These are phyloP conservation scores for Dactylonectria estremocensis DNA, from an alignment of 2,329 filamentous ascomycete genomes.

Conservation along the genomic window DNA sequence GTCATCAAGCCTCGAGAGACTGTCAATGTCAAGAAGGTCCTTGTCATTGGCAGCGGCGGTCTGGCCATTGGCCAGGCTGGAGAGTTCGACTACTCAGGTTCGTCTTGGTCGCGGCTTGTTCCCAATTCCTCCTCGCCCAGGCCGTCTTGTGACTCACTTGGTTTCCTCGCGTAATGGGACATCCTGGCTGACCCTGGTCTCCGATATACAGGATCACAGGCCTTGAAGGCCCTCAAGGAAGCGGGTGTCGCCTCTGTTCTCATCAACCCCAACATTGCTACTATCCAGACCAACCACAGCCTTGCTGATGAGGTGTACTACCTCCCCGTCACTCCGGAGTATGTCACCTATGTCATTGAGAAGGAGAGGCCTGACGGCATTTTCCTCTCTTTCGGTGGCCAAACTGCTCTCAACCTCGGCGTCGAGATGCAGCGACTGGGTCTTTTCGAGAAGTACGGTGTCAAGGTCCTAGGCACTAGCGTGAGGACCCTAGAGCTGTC, in stretches of 20 bases:
- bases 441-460: conserved; percentile 93
- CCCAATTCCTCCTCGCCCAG: conserved; percentile 19
- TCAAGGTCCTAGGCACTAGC: conserved; percentile 95
- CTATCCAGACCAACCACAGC: conserved; percentile 96
- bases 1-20: conserved; percentile 84
- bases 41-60: conserved; percentile 96
- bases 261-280: conserved; percentile 98
- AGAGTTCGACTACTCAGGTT: conserved; percentile 99
- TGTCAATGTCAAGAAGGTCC: conserved; percentile 95
- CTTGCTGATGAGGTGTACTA: conserved; percentile 99
- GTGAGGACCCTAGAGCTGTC: conserved; percentile 94
- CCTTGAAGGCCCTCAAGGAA: conserved; percentile 96
- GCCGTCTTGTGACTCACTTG: conserved; percentile 35
- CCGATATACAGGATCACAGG: conserved; percentile 83
- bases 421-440: conserved; percentile 98
- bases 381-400: conserved; percentile 96
- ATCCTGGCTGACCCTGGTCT: conserved; percentile 38
- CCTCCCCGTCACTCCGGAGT: conserved; percentile 96
- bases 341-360: conserved; percentile 97
- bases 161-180: conserved; percentile 20
- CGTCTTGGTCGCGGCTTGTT: conserved; percentile 52
- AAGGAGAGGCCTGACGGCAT: conserved; percentile 96
- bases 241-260: conserved; percentile 92
- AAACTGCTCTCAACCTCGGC: conserved; percentile 96
- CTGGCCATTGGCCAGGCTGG: conserved; percentile 97